A percentile compares a stretch with the other conserved stretches of the same genome.
These are phyloP conservation scores for Ophiostoma populinum DNA, from an alignment of 2,329 filamentous ascomycete species.

Conservation along the genomic window DNA sequence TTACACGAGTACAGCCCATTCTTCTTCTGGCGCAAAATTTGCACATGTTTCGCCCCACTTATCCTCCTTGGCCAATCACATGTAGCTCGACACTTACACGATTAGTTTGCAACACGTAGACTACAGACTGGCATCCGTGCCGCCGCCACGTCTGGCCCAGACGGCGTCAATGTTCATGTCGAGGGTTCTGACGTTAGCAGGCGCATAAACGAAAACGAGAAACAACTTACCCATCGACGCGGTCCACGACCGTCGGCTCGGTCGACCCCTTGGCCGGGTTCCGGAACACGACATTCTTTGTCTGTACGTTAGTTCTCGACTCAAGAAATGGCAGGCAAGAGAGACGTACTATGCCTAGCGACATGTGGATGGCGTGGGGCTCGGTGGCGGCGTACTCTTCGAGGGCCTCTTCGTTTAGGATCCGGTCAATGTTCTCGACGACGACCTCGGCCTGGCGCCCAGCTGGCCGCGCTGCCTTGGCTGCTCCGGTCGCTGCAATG, in stretches of 20 bases:
- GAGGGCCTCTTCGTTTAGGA: constrained; percentile 8
- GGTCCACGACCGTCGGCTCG: neutral
- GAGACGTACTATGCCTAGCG: constrained; percentile 8
- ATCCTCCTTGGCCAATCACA: neutral
- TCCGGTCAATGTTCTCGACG: constrained; percentile 8
- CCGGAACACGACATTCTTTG: constrained; percentile 8
- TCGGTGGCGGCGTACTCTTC: constrained; percentile 4
- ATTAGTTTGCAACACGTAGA: too few species aligned
- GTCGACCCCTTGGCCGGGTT: constrained; percentile 2
- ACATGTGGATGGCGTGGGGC: constrained; percentile 9
- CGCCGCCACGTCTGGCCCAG: constrained; percentile 7
- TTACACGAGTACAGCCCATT: too few species aligned
- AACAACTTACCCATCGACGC: constrained; percentile 7
- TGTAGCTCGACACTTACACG: constrained; percentile 3
- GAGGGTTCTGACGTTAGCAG: neutral
- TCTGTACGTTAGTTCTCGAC: constrained; percentile 1
- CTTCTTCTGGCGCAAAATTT: constrained; percentile 2
- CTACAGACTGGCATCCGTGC: constrained; percentile 5
- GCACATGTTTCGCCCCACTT: constrained; percentile 2
- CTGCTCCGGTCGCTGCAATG: constrained; percentile 33
- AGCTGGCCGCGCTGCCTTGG: constrained; percentile 16
- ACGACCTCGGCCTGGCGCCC: constrained; percentile 7
- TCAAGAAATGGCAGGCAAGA: neutral
- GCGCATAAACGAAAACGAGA: too few species aligned
- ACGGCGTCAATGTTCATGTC: constrained; percentile 8